Evolutionary conservation across 148 eudicot genomes (phyloP), one percentile per base, ranked within the genome.

Genomic region (Fagopyrum tataricum): DNA sequence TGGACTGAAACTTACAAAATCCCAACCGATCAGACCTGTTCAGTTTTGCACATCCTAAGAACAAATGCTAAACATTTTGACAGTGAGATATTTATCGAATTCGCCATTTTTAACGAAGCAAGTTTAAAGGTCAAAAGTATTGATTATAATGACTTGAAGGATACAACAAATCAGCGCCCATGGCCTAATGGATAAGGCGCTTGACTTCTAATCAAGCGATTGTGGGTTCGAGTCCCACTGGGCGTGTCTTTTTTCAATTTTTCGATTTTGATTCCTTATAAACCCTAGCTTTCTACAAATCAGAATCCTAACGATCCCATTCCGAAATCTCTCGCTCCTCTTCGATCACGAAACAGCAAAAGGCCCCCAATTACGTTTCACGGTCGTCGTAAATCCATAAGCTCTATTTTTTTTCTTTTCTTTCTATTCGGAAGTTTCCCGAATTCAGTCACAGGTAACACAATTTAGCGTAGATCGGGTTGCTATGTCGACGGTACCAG

Each of bases 401-500:
- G 14, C 42, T 42, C 42, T 14, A 26, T 10, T 26, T 12, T 62
- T 31, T 31, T 31, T 31, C n/a, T n/a, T n/a, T n/a, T n/a, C n/a
- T n/a, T n/a, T n/a, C 15, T 18, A 20, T 20, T 53, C 58, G 21
- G 6, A 53, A 53, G 20, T 53, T 53, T 6, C 5, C 23, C 21
- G 18, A 64, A 64, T 31, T 39, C 18, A 64, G 18, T 56, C 62
- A 10, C 11, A 56, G 62, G 12, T 2, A 51, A 51, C 20, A 8
- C 3, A 42, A 6, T 31, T 67, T 39, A 2, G 70, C 20, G 44
- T 37, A 7, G 7, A 12, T 53, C 24, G 49, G 23, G 37, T 31
- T 31, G 37, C 52, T n/a, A 86, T 86, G 88, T 76, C 90, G 73
- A 74, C 79, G 73, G 5, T 73, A 41, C 81, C 86, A 7, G 62